Evolutionary conservation across 768 basidiomycete genomes (phyloP), one percentile per base, ranked within the genome.

Genomic region (Termitomyces sp.): DNA sequence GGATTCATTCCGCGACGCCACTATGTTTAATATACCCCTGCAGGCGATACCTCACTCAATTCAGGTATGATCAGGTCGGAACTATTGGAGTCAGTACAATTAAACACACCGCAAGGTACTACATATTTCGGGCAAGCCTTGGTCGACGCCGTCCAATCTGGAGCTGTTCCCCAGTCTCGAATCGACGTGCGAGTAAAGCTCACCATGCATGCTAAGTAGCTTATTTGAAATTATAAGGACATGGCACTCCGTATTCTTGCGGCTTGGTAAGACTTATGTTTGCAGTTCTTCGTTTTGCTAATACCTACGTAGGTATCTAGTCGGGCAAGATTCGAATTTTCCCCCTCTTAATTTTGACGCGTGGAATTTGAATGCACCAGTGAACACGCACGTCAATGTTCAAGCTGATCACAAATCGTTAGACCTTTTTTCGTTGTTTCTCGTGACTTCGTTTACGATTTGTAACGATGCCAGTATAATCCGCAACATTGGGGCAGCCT

Each of bases 81-180:
- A 50, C 56, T 29, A 24, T 33, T 41, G 39, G 39, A 42, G 28
- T 13, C 33, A n/a, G 29, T 37, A 18, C 15, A 18, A 42, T 41
- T 41, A 8, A 33, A 39, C 29, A 50, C 15, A 16, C 22, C 16
- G 1, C 18, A 31, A 72, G 75, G 74, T 6, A 75, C 75, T 0
- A 78, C 72, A 16, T 86, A 81, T 70, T 88, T 87, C 56, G 90
- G 90, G 4, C 69, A 71, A 36, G 78, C 79, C 54, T 72, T 92
- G 9, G 81, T 83, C 0, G 66, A 73, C 31, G 82, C 81, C 10
- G 86, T 91, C 16, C 74, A 80, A 57, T 83, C 81, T 42, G 81
- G 85, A 18, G 72, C 77, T 33, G 85, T 93, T 5, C 71, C 84
- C 0, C 70, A 79, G 62, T 66, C 77, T 22, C 80, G 86, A 36